Evolutionary conservation across 2,329 filamentous ascomycete genomes (phyloP).

Genomic region (Aspergillus fumigatus): DNA sequence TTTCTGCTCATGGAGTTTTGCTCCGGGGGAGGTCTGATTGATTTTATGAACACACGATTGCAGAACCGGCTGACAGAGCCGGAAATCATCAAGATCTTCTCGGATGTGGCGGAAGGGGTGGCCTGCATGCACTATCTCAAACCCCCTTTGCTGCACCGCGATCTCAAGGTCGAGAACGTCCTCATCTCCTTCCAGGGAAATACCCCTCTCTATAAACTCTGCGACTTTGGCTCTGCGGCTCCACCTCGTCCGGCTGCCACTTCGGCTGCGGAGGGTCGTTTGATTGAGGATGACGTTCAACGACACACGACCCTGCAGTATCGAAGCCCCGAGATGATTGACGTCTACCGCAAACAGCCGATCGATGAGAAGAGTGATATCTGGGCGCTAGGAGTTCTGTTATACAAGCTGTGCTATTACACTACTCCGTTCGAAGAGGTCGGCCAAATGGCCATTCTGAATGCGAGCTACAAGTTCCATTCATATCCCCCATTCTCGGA

Average conservation of each 20-base stretch:
- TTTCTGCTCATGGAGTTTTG: constrained; percentile 99
- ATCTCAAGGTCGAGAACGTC: constrained; percentile 97
- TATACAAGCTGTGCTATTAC: constrained; percentile 99
- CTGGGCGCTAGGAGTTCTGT: constrained; percentile 88
- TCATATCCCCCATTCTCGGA: constrained; percentile 86
- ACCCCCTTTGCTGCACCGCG: constrained; percentile 84
- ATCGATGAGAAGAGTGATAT: constrained; percentile 99
- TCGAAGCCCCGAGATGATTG: constrained; percentile 96
- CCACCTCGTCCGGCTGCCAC: constrained; percentile 77
- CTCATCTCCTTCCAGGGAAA: constrained; percentile 69
- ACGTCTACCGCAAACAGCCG: constrained; percentile 92
- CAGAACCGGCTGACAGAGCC: constrained; percentile 96
- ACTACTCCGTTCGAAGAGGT: constrained; percentile 98
- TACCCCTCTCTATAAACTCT: constrained; percentile 84
- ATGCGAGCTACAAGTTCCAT: constrained; percentile 90
- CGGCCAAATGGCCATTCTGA: constrained; percentile 93
- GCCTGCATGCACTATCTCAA: constrained; percentile 99
- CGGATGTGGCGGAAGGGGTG: constrained; percentile 90
- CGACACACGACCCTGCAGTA: constrained; percentile 97
- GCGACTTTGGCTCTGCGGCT: constrained; percentile 93
- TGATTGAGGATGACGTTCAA: constrained; percentile 96
- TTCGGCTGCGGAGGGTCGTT: constrained; percentile 78
- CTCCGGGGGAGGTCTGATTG: constrained; percentile 88
- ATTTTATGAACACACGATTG: constrained; percentile 98
- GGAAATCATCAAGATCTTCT: constrained; percentile 95